These are phyloP conservation scores for Stentor coeruleus DNA, from an alignment of 73 alveolate species.

Conservation along the genomic window DNA sequence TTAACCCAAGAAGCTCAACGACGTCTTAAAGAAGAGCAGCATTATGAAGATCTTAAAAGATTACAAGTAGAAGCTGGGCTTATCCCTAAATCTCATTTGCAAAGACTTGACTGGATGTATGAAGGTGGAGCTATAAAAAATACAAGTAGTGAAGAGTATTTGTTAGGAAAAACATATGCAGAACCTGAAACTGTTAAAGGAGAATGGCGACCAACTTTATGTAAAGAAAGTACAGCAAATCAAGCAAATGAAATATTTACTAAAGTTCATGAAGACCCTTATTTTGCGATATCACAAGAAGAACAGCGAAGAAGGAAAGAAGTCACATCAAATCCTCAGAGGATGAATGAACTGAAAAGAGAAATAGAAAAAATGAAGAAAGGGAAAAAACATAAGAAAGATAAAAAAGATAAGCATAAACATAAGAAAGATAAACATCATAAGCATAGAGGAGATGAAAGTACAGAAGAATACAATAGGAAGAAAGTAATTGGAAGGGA, in stretches of 20 bases:
- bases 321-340: slow-evolving; percentile 30
- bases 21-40: slow-evolving; percentile 80
- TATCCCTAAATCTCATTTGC: slow-evolving; percentile 75
- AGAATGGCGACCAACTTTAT: slow-evolving; percentile 24
- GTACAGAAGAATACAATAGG: no score
- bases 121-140: slow-evolving; percentile 43
- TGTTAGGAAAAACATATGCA: slow-evolving; percentile 14
- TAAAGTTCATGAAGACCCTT: slow-evolving; percentile 72
- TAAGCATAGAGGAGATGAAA: no score
- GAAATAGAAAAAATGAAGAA: slow-evolving; percentile 23
- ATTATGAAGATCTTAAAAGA: slow-evolving; percentile 74
- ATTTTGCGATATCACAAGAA: slow-evolving; percentile 56
- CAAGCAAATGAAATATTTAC: slow-evolving; percentile 64
- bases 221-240: slow-evolving; percentile 44
- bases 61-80: slow-evolving; percentile 80
- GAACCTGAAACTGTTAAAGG: slow-evolving; percentile 13
- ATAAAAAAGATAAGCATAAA: no score
- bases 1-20: slow-evolving; percentile 70
- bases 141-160: slow-evolving; percentile 28
- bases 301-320: slow-evolving; percentile 64
- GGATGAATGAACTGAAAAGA: slow-evolving; percentile 28
- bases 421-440: no score
- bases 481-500: no score
- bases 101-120: slow-evolving; percentile 89
- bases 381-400: slow-evolving; percentile 10